Evolutionary conservation across 805 yeast genomes (phyloP).

Genomic region (Candida ulmi): DNA sequence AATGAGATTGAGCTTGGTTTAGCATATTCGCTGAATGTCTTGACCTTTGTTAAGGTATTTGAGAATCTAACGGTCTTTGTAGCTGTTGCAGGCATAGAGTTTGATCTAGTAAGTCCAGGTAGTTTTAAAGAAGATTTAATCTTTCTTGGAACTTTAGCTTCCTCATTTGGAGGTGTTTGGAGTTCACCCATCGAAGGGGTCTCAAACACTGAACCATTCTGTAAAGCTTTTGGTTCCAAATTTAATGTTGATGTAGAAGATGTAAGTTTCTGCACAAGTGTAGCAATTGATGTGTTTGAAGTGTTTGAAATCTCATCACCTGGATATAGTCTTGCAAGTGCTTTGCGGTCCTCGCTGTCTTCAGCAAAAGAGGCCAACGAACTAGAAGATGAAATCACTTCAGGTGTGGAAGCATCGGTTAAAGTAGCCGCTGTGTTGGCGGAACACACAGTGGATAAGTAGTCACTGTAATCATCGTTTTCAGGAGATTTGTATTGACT

Average conservation of each 20-base stretch:
- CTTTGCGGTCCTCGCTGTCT: slow-evolving; percentile 14
- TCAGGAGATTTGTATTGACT: not conserved
- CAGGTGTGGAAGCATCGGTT: slow-evolving; percentile 3
- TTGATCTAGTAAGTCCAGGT: slow-evolving; percentile 32
- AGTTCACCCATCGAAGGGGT: slow-evolving; percentile 5
- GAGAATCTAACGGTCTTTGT: slow-evolving; percentile 62
- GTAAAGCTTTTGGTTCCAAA: slow-evolving; percentile 3
- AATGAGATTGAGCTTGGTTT: slow-evolving; percentile 61
- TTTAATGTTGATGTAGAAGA: slow-evolving; percentile 20
- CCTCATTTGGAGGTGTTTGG: slow-evolving; percentile 6
- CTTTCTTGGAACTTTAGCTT: slow-evolving; percentile 9
- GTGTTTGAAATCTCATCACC: slow-evolving; percentile 3
- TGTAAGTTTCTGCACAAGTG: slow-evolving; percentile 18
- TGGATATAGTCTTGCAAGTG: not conserved
- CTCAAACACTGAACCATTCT: not conserved
- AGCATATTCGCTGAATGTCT: slow-evolving; percentile 55
- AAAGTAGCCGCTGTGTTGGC: not conserved
- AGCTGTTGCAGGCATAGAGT: slow-evolving; percentile 42
- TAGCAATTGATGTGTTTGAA: slow-evolving; percentile 20
- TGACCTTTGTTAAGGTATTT: slow-evolving; percentile 51
- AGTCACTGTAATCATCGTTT: not conserved
- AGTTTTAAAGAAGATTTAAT: slow-evolving; percentile 42
- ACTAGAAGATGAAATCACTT: slow-evolving; percentile 8
- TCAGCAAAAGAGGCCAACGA: slow-evolving; percentile 20
- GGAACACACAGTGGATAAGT: too few species aligned